Evolutionary conservation across 768 basidiomycete genomes (phyloP).

Genomic region (Dentipellis fragilis): DNA sequence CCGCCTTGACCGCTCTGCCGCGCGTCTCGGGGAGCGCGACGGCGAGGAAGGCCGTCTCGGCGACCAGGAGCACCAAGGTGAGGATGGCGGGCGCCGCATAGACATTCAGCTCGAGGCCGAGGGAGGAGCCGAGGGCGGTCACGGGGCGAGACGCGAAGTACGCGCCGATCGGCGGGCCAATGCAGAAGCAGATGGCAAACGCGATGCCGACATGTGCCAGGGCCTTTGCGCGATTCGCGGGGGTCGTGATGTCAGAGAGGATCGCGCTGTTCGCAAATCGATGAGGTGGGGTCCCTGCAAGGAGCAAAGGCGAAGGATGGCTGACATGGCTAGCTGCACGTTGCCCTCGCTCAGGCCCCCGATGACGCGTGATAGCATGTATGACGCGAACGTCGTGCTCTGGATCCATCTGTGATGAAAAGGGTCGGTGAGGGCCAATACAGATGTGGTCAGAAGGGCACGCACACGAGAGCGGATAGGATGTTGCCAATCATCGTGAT

Average conservation of each 20-base stretch:
- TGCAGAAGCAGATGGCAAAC: constrained; percentile 90
- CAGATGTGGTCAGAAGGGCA: constrained; percentile 10
- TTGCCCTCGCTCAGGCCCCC: constrained; percentile 96
- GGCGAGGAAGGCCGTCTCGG: constrained; percentile 74
- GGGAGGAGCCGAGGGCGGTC: constrained; percentile 37
- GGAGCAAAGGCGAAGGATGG: constrained; percentile 9
- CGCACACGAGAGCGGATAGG: constrained; percentile 76
- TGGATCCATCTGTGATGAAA: constrained; percentile 64
- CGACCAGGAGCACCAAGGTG: constrained; percentile 64
- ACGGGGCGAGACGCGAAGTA: constrained; percentile 88
- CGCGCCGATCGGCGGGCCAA: constrained; percentile 90
- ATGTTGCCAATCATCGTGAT: constrained; percentile 91
- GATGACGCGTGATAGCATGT: constrained; percentile 81
- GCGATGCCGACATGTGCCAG: constrained; percentile 93
- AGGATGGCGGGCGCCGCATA: constrained; percentile 87
- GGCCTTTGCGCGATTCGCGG: constrained; percentile 71
- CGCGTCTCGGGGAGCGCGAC: constrained; percentile 81
- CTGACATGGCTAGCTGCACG: constrained; percentile 90
- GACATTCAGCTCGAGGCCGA: constrained; percentile 67
- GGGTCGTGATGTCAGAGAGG: constrained; percentile 81
- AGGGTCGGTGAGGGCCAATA: constrained; percentile 1
- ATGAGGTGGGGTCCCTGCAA: background rate
- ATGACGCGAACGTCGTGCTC: constrained; percentile 84
- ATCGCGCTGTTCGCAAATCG: constrained; percentile 53
- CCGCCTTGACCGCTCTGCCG: constrained; percentile 18